Evolutionary conservation across 108 stramenopile species (phyloP).

Genomic region (Cylindrotheca fusiformis): DNA sequence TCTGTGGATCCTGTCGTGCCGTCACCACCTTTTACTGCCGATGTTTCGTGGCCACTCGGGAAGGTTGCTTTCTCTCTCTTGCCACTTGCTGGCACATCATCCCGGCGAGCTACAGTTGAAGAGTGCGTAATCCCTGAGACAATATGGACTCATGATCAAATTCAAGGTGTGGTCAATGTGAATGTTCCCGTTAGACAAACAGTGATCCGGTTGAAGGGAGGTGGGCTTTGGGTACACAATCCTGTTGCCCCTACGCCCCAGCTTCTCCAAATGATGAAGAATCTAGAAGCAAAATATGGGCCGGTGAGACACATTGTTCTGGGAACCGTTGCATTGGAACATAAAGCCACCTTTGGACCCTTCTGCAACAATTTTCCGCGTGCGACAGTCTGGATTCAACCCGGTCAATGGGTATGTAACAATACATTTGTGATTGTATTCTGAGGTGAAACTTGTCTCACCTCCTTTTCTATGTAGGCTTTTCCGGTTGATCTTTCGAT

Average conservation of each 20-base stretch:
- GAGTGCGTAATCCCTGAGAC: constrained; percentile 40
- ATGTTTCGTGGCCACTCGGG: constrained; percentile 72
- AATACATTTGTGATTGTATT: no score
- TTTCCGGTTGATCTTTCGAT: constrained; percentile 77
- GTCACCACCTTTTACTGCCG: constrained; percentile 33
- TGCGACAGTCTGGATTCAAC: constrained; percentile 84
- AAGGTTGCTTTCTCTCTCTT: constrained; percentile 80
- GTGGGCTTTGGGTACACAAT: constrained; percentile 86
- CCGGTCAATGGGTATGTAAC: constrained; percentile 86
- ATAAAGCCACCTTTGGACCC: constrained; percentile 87
- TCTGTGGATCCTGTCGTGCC: constrained; percentile 25
- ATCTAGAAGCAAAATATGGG: constrained; percentile 66
- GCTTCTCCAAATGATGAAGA: constrained; percentile 56
- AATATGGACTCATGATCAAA: constrained; percentile 92
- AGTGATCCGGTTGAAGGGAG: constrained; percentile 62
- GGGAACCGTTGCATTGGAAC: constrained; percentile 88
- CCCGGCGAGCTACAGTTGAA: constrained; percentile 68
- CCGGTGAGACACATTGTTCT: constrained; percentile 86
- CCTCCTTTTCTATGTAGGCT: no score
- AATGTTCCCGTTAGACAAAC: constrained; percentile 90
- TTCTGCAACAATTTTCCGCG: constrained; percentile 76
- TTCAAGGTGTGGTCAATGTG: constrained; percentile 91
- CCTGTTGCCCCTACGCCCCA: constrained; percentile 92
- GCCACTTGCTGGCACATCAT: constrained; percentile 69
- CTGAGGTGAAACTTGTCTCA: no score